Percentiles rank a stretch among this genome's conserved stretches.
These are phyloP conservation scores for Wickerhamomyces chaumierensis DNA, from an alignment of 805 yeast species.

Conservation along the genomic window DNA sequence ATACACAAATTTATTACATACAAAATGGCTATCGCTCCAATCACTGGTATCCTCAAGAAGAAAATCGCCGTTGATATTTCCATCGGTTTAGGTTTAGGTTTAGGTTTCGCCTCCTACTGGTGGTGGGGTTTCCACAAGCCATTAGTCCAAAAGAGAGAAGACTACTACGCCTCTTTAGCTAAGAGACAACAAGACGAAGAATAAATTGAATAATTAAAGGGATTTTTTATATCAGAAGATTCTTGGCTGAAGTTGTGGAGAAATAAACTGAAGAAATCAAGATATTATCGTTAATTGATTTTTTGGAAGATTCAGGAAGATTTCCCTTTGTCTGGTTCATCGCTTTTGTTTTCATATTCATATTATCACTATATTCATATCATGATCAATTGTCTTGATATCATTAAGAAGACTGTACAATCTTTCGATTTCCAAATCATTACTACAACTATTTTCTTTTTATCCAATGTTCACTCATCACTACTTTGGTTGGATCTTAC, in stretches of 20 bases:
- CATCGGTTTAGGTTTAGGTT: slow-evolving; percentile 55
- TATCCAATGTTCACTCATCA: neutral
- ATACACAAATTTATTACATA: neutral
- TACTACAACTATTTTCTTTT: no score
- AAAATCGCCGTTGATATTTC: slow-evolving; percentile 71
- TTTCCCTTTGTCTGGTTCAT: no score
- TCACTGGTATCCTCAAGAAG: slow-evolving; percentile 73
- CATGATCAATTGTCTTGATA: no score
- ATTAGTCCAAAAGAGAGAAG: slow-evolving; percentile 65
- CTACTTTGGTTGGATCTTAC: neutral
- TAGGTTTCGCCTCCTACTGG: slow-evolving; percentile 61
- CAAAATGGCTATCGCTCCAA: slow-evolving; percentile 62
- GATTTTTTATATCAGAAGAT: no score
- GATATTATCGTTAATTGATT: no score
- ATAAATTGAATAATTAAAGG: neutral
- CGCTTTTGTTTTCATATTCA: neutral
- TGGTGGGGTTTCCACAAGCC: slow-evolving; percentile 81
- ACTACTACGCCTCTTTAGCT: slow-evolving; percentile 43
- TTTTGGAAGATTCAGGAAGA: no score
- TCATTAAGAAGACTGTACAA: no score
- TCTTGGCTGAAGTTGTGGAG: no score
- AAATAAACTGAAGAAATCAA: neutral
- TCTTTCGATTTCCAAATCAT: no score
- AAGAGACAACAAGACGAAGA: slow-evolving; percentile 13
- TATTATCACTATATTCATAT: no score